phyloP scores from a whole-genome alignment of 1,284 basidiomycete genomes.

The Ustilago cynodontis region DNA sequence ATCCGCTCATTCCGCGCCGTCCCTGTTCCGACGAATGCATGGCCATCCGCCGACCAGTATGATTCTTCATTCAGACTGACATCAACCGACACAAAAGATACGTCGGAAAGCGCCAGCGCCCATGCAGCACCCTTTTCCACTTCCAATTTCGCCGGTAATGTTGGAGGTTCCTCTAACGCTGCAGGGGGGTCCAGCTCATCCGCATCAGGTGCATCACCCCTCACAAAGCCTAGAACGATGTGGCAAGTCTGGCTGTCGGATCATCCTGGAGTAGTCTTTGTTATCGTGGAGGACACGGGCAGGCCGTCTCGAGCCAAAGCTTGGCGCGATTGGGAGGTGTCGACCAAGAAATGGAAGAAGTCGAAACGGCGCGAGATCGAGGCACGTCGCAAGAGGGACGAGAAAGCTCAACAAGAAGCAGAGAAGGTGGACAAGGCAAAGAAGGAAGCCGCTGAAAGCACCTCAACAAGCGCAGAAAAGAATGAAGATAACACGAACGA shows the following conservation, averaged over 20 bases:
- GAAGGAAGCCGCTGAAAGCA: neutral
- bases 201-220: slow-evolving; percentile 34
- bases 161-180: neutral
- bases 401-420: slow-evolving; percentile 5
- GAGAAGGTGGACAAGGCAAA: neutral
- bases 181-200: slow-evolving; percentile 24
- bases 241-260: slow-evolving; percentile 53
- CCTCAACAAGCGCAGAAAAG: neutral
- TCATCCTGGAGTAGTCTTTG: slow-evolving; percentile 51
- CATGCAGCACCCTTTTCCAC: slow-evolving; percentile 7
- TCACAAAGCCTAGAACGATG: slow-evolving; percentile 54
- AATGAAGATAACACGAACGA: neutral
- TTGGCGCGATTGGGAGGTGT: slow-evolving; percentile 49
- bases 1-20: slow-evolving; percentile 58
- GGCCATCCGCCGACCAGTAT: slow-evolving; percentile 30
- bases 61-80: slow-evolving; percentile 16
- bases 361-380: slow-evolving; percentile 31
- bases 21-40: slow-evolving; percentile 46
- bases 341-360: slow-evolving; percentile 44
- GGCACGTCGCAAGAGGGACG: slow-evolving; percentile 11
- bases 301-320: slow-evolving; percentile 44
- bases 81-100: neutral
- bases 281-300: slow-evolving; percentile 54
- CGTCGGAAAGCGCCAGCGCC: neutral
- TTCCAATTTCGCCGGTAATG: neutral